Evolutionary conservation across 805 yeast species (phyloP), one percentile per base, ranked within the genome.

Genomic region (Metschnikowia reukaufii): DNA sequence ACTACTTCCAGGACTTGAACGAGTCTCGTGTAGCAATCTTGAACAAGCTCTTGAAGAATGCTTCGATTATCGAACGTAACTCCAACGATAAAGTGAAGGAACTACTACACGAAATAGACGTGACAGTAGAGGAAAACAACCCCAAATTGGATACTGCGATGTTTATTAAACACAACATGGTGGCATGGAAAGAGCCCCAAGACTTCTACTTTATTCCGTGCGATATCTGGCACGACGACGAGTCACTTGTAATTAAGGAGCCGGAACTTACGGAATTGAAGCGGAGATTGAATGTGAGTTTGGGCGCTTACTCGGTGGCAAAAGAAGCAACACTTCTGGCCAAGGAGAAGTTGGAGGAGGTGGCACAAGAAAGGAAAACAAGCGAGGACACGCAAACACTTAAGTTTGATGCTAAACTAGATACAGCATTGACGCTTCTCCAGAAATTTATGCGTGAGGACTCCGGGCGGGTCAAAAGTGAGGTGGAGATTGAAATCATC

Each of bases 171-270:
- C 99, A 94, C 67, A 94, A 94, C 63, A 51, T 77, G 20, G 66
- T 68, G 16, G 67, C 64, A 15, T 94, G 97, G 97, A 74, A 74
- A 37, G 97, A 90, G 57, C 98, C 97, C 1, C 72, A 71, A 6
- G 98, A 92, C 67, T 88, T 86, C 61, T 76, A 81, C 54, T 94
- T 86, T 59, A 78, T 87, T 52, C 97, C 98, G 1, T 84, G 96
- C 20, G 83, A 90, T 25, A 84, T 94, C 35, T 94, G 99, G 99
- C 98, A 92, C 66, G 99, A 94, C 60, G 97, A 94, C 65, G 96
- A 89, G 54, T 70, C 78, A 30, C 76, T 87, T 59, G 74, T 84
- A 52, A 72, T 77, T 4, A 76, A 78, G 36, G 82, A 78, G 35
- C 76, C 74, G 5, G 88, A 83, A 58, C 67, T 84, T 43, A 72